These are phyloP conservation scores for Fusarium oxysporum DNA, from an alignment of 2,329 filamentous ascomycete genomes.

Conservation along the genomic window DNA sequence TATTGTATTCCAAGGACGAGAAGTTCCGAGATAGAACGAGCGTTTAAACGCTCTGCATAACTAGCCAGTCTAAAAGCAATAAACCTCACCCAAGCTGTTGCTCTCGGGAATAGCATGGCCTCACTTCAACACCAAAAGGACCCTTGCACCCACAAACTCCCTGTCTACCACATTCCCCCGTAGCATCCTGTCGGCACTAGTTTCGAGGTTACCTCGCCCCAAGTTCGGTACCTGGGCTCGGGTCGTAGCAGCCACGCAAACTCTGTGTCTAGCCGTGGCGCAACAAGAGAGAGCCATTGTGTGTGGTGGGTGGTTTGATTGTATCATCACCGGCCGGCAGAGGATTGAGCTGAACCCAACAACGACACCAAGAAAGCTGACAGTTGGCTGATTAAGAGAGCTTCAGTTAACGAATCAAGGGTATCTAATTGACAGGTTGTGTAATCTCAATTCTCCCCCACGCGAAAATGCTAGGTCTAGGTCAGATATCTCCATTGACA, in stretches of 20 bases:
- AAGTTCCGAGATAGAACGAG: constrained; percentile 21
- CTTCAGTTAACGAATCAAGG: constrained; percentile 29
- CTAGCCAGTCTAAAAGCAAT: neutral
- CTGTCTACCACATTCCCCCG: constrained; percentile 44
- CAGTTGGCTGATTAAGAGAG: neutral
- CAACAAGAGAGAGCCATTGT: neutral
- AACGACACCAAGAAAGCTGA: neutral
- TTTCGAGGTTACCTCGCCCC: constrained; percentile 1
- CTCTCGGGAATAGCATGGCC: constrained; percentile 19
- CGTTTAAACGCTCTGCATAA: neutral
- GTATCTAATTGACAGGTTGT: constrained; percentile 25
- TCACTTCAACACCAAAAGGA: neutral
- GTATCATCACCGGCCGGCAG: constrained; percentile 22
- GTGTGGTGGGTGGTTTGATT: neutral
- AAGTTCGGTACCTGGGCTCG: constrained; percentile 35
- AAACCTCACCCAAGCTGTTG: neutral
- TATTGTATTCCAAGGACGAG: neutral
- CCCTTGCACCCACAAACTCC: constrained; percentile 38
- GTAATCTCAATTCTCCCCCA: neutral
- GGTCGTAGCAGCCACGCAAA: constrained; percentile 5
- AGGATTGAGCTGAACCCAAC: neutral
- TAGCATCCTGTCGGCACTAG: constrained; percentile 24
- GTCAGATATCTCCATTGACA: constrained; percentile 1
- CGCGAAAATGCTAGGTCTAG: constrained; percentile 5
- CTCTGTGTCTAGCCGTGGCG: neutral